Base-by-base conservation (phyloP, 1,284 basidiomycete species). In the Porodaedalea pini region DNA sequence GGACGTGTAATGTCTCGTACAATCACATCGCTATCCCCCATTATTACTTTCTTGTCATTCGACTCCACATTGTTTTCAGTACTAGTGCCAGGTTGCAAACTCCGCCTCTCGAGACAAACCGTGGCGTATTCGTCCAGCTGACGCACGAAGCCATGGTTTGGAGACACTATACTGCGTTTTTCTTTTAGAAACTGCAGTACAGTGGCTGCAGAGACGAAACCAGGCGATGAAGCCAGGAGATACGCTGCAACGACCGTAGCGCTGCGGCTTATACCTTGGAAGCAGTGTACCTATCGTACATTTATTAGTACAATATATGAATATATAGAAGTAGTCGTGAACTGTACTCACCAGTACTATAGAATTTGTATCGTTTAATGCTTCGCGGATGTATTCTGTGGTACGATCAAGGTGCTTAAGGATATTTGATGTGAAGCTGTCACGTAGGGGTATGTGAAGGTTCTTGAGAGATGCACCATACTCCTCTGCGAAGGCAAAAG, bases 221-320 rank as follows among this genome's bases (percentile, higher is more conserved):
- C 51, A n/a, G 61, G 44, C 19, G 47, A 62, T 6, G 69, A 66
- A 11, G 74, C 73, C 70, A 82, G 73, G 48, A 82, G 72, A 64
- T 93, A 93, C 27, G 90, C 92, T 51, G 90, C 86, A 58, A 93
- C 83, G 37, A 93, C 83, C 2, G 90, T 81, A 2, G 92, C 88
- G 64, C 87, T 88, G 61, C 92, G 80, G 58, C 88, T 91, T 51
- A 92, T 77, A 44, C 92, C 92, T 64, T 91, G 85, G 25, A 86
- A 79, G 67, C 90, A 92, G 69, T 94, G 91, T 11, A 95, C 91
- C 50, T 95, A 79, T 25, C n/a, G 45, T 47, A 92, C 81, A 48
- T 5, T 47, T 29, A 39, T 45, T 15, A 13, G 34, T 11, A 45
- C 27, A 32, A 2, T n/a, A 17, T 31, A 39, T 50, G 7, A 29